Evolutionary conservation across 495 filamentous ascomycete species (phyloP).

Genomic region (Choiromyces venosus): DNA sequence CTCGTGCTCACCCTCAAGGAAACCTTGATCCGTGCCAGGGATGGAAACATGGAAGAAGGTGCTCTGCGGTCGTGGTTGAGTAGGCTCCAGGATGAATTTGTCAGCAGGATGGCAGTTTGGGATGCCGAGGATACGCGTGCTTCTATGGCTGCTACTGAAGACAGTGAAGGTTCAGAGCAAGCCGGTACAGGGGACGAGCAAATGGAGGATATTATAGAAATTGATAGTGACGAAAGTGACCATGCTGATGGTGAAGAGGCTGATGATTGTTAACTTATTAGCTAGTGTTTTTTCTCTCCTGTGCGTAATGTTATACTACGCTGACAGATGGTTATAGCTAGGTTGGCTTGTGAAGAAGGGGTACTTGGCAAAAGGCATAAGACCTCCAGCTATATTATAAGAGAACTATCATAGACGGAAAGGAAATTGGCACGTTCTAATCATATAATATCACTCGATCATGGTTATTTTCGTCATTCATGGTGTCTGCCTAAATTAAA

Average conservation of each 20-base stretch:
- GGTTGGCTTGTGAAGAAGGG: neutral
- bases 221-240: neutral
- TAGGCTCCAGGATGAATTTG: conserved; percentile 71
- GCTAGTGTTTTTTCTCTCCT: neutral
- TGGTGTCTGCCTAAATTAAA: neutral
- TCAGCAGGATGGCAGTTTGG: conserved; percentile 62
- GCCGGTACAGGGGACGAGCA: neutral
- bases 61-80: conserved; percentile 60
- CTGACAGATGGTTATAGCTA: neutral
- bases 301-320: neutral
- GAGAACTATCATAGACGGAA: neutral
- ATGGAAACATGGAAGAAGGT: conserved; percentile 62
- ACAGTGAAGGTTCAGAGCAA: neutral
- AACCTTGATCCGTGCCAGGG: conserved; percentile 63
- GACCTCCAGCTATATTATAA: neutral
- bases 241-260: neutral
- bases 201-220: neutral
- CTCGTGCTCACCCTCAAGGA: conserved; percentile 69
- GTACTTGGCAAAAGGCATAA: neutral
- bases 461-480: neutral
- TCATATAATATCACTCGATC: neutral
- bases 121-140: conserved; percentile 38
- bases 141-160: neutral
- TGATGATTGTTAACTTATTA: neutral
- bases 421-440: neutral